These are phyloP conservation scores for Pseudogymnoascus sp. DNA, from an alignment of 2,329 filamentous ascomycete species.

Conservation along the genomic window DNA sequence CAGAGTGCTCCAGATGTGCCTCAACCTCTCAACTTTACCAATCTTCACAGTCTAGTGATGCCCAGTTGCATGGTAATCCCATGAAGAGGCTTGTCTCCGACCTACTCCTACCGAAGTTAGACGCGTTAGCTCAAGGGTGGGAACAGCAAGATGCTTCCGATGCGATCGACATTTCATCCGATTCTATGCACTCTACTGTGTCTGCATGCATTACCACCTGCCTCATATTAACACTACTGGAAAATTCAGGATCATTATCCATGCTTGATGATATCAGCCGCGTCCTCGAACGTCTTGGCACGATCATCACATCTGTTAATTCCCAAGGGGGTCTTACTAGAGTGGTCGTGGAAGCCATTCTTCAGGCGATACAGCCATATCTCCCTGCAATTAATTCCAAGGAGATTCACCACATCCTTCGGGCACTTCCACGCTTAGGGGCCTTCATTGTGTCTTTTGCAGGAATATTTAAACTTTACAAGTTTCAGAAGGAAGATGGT, in stretches of 20 bases:
- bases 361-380: slow-evolving; percentile 25
- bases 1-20: slow-evolving; percentile 19
- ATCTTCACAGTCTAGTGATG: not conserved
- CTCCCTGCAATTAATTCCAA: slow-evolving; percentile 20
- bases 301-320: slow-evolving; percentile 10
- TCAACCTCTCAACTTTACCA: not conserved
- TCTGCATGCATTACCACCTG: slow-evolving; percentile 22
- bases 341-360: not conserved
- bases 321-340: not conserved
- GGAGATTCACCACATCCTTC: slow-evolving; percentile 16
- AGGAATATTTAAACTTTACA: slow-evolving; percentile 16
- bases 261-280: slow-evolving; percentile 18
- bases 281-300: slow-evolving; percentile 15
- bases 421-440: slow-evolving; percentile 19
- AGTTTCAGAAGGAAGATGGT: slow-evolving; percentile 3
- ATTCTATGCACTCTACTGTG: slow-evolving; percentile 23
- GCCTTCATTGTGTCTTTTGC: slow-evolving; percentile 21
- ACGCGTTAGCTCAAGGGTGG: slow-evolving; percentile 23
- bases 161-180: slow-evolving; percentile 21
- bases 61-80: slow-evolving; percentile 21
- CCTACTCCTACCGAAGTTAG: slow-evolving; percentile 23
- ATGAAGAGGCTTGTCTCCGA: slow-evolving; percentile 26
- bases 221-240: slow-evolving; percentile 22
- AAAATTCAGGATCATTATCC: slow-evolving; percentile 12
- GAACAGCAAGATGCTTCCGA: slow-evolving; percentile 18